Evolutionary conservation across 805 yeast genomes (phyloP), one percentile per base, ranked within the genome.

Genomic region (Torulaspora indica): DNA sequence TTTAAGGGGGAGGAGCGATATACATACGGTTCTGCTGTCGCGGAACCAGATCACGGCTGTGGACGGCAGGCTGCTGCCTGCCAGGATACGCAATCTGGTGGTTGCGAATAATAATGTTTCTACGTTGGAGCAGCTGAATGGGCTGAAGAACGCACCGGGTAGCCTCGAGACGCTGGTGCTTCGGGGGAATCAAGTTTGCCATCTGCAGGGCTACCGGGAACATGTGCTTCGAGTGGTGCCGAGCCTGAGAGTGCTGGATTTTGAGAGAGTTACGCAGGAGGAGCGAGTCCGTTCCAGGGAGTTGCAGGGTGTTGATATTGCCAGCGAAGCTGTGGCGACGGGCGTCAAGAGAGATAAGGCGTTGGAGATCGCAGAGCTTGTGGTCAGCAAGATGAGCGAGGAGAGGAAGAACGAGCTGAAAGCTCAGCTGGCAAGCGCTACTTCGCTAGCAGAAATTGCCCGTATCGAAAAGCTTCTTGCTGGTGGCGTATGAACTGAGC

Each of bases 371-470:
- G 60, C 71, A 60, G 59, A 62, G 28, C 53, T 52, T 14, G 69
- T 69, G 0, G 69, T 72, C 13, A 58, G 65, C 20, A 77, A 72
- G 47, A 68, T 86, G 53, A 69, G 81, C 1, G 75, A 70, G 0
- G 78, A 74, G 28, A 88, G 82, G 30, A 74, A 71, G 45, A 61
- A 63, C 10, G 64, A 66, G 36, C 63, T 90, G 38, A 71, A 80
- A 49, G 58, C 69, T 33, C 74, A 78, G 49, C 68, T 90, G 44
- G 71, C 73, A 41, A 68, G 66, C 25, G 95, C 96, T 1, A 73
- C 79, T 3, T 78, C 81, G 40, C 59, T 90, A 45, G 85, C 76
- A 5, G 96, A 90, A 50, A 85, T 89, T 5, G 85, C 81, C 46
- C 67, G 77, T 40, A 75, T 89, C 18, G 95, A 87, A 59, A 68